These are phyloP conservation scores for Arctostaphylos glauca DNA, from an alignment of 148 eudicot genomes.

Conservation along the genomic window DNA sequence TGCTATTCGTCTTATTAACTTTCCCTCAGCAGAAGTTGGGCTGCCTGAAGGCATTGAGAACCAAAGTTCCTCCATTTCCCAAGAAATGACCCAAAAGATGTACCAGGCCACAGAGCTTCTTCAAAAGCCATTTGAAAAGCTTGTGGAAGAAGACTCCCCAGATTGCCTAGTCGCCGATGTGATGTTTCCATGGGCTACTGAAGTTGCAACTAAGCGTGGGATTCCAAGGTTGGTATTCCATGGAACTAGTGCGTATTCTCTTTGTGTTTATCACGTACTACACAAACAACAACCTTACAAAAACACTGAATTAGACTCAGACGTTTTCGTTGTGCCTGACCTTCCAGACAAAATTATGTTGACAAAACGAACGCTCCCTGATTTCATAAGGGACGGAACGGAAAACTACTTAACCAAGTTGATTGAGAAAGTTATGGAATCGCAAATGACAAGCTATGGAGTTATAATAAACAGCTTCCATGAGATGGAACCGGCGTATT, in stretches of 20 bases:
- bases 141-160: slow-evolving; percentile 16
- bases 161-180: slow-evolving; percentile 21
- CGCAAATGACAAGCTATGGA: slow-evolving; percentile 11
- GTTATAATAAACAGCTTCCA: slow-evolving; percentile 21
- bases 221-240: slow-evolving; percentile 19
- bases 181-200: slow-evolving; percentile 12
- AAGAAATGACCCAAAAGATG: slow-evolving; percentile 15
- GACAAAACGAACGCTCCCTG: slow-evolving; percentile 12
- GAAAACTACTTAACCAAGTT: background rate
- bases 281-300: background rate
- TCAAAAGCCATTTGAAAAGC: slow-evolving; percentile 22
- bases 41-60: slow-evolving; percentile 21
- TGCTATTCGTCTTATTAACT: background rate
- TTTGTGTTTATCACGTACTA: slow-evolving; percentile 5
- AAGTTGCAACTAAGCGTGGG: slow-evolving; percentile 12
- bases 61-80: slow-evolving; percentile 10
- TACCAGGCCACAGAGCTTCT: slow-evolving; percentile 13
- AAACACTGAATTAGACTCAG: slow-evolving; percentile 5
- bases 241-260: slow-evolving; percentile 12
- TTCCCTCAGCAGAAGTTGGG: slow-evolving; percentile 20
- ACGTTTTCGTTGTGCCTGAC: slow-evolving; percentile 11
- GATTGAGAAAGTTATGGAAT: background rate
- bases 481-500: slow-evolving; percentile 24
- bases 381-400: background rate
- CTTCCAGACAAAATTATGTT: slow-evolving; percentile 19